Conservation (phyloP, 176 grass and related monocot genomes). For the Aegilops umbellulata region DNA sequence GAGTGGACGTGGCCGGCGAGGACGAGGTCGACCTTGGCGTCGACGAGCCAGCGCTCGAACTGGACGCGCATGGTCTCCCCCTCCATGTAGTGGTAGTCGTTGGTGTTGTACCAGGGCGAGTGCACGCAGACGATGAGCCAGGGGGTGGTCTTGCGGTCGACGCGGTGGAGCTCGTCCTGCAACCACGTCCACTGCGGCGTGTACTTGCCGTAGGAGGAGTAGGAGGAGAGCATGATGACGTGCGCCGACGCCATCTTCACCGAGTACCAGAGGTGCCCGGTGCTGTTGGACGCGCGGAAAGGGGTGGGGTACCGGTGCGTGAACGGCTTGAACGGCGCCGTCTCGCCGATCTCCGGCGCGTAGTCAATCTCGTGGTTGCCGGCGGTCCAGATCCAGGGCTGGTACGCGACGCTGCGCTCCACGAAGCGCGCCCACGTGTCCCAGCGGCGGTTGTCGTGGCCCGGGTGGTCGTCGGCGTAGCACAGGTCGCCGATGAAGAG, state of each 20-base stretch:
- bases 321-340: constrained; percentile 51
- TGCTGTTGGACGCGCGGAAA: constrained; percentile 38
- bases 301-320: constrained; percentile 45
- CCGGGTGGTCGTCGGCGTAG: constrained; percentile 60
- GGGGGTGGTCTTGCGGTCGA: constrained; percentile 53
- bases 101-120: constrained; percentile 71
- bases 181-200: constrained; percentile 75
- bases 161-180: constrained; percentile 42
- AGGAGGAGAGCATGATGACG: constrained; percentile 57
- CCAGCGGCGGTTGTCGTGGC: constrained; percentile 66
- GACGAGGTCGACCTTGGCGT: constrained; percentile 65
- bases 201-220: constrained; percentile 62
- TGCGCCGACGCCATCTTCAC: constrained; percentile 49
- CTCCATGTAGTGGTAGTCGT: constrained; percentile 76
- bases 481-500: constrained; percentile 64
- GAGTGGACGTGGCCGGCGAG: constrained; percentile 72
- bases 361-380: constrained; percentile 79
- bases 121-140: constrained; percentile 67
- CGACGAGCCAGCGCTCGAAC: constrained; percentile 67
- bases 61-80: constrained; percentile 72
- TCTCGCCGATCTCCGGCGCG: constrained; percentile 61
- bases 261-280: constrained; percentile 43
- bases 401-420: constrained; percentile 62
- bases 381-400: constrained; percentile 70
- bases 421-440: constrained; percentile 67